phyloP scores from a whole-genome alignment of 2,329 filamentous ascomycete species.

The Trichoderma citrinoviride region DNA sequence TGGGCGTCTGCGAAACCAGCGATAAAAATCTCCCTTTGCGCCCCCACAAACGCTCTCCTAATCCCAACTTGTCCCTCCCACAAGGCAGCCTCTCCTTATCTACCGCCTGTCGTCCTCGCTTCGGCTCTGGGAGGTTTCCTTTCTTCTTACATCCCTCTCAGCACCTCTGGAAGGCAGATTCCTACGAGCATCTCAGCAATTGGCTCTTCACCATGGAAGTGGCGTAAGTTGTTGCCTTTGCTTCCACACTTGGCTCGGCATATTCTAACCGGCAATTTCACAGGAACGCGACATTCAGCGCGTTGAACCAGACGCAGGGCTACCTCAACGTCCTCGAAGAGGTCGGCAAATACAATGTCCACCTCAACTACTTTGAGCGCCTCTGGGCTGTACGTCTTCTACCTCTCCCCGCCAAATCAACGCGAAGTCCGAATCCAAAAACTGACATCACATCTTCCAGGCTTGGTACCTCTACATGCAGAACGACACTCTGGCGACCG shows the following conservation, averaged over 20 bases:
- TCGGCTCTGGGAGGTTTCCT: not conserved
- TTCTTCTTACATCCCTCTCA: not conserved
- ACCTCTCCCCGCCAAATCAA: not conserved
- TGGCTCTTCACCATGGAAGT: constrained; percentile 35
- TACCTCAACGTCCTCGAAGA: constrained; percentile 61
- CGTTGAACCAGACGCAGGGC: constrained; percentile 48
- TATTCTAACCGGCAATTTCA: constrained; percentile 21
- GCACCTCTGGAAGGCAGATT: not conserved
- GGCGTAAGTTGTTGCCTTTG: constrained; percentile 30
- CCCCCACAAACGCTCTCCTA: constrained; percentile 20
- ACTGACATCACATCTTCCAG: constrained; percentile 31
- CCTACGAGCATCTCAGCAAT: not conserved
- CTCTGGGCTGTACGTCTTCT: constrained; percentile 71
- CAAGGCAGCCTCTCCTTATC: constrained; percentile 20
- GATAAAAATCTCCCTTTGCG: constrained; percentile 25
- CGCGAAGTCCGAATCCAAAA: not conserved
- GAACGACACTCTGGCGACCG: constrained; percentile 93
- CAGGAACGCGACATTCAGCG: constrained; percentile 52
- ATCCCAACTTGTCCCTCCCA: not conserved
- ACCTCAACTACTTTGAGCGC: constrained; percentile 81
- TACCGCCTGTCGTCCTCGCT: constrained; percentile 8
- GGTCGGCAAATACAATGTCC: constrained; percentile 71
- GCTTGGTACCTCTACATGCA: constrained; percentile 98
- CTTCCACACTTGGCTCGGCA: not conserved
- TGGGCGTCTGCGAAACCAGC: not conserved